These are phyloP conservation scores for Lotmaria passim DNA, from an alignment of 208 protist species.

Conservation along the genomic window DNA sequence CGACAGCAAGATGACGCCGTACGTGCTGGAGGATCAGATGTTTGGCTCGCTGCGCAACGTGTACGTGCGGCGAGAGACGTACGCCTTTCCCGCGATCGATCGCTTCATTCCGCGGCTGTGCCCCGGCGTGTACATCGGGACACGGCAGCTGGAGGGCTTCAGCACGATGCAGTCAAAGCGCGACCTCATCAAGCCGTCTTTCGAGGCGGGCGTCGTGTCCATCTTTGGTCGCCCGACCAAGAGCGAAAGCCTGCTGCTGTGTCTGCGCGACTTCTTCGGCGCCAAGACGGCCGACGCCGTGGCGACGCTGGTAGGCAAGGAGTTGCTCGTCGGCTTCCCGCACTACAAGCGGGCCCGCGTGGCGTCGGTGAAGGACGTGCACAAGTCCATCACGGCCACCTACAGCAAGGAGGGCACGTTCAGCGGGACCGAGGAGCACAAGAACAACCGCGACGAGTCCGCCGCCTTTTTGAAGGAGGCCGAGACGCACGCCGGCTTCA, in stretches of 20 bases:
- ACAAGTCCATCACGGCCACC: conserved; percentile 43
- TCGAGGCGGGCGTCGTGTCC: conserved; percentile 61
- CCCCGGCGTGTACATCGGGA: conserved; percentile 52
- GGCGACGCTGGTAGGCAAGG: conserved; percentile 66
- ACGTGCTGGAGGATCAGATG: conserved; percentile 59
- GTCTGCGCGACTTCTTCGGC: conserved; percentile 41
- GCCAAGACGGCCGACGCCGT: conserved; percentile 41
- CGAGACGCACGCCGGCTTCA: conserved; percentile 75
- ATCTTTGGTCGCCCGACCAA: conserved; percentile 79
- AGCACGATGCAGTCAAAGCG: conserved; percentile 74
- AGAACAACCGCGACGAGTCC: conserved; percentile 75
- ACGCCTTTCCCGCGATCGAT: conserved; percentile 52
- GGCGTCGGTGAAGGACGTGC: conserved; percentile 63
- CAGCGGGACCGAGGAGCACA: conserved; percentile 53
- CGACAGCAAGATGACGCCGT: conserved; percentile 57
- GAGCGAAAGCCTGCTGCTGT: conserved; percentile 80
- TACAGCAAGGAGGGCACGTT: conserved; percentile 69
- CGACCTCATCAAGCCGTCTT: conserved; percentile 49
- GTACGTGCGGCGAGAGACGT: conserved; percentile 53
- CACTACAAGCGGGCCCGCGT: conserved; percentile 89
- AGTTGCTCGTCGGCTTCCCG: conserved; percentile 88
- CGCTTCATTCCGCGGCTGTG: conserved; percentile 73
- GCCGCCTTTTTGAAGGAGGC: conserved; percentile 62
- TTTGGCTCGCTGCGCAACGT: conserved; percentile 66
- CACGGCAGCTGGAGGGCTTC: conserved; percentile 81